Evolutionary conservation across 257 asterid species (phyloP).

Genomic region (Marsdenia floribunda): DNA sequence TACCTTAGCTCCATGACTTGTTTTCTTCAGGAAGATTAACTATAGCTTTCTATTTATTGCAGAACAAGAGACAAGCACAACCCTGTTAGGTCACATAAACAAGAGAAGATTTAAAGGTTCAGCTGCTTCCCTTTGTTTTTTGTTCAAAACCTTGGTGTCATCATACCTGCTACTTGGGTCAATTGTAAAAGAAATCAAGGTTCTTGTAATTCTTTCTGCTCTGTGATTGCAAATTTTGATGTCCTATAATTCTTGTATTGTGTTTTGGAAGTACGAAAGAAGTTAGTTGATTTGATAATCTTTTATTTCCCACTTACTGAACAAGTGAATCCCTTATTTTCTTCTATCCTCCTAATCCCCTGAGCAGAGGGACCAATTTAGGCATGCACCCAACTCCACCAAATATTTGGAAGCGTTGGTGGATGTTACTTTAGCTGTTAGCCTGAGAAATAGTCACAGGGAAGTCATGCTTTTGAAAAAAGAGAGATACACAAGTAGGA

Average conservation of each 20-base stretch:
- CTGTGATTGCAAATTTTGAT: conserved; percentile 18
- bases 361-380: neutral
- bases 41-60: neutral
- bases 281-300: no score
- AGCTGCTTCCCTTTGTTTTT: conserved; percentile 5
- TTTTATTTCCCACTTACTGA: neutral
- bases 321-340: neutral
- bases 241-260: neutral
- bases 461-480: neutral
- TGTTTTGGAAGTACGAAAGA: neutral
- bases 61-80: neutral
- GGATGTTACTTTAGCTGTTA: neutral
- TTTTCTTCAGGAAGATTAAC: neutral
- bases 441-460: neutral
- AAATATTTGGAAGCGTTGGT: no score
- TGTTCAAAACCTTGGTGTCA: conserved; percentile 5
- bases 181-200: conserved; percentile 14
- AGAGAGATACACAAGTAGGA: neutral
- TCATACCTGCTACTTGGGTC: neutral
- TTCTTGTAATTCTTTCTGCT: conserved; percentile 9
- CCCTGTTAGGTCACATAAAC: neutral
- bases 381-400: neutral
- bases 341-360: neutral
- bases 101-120: conserved; percentile 4
- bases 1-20: neutral